Base-by-base conservation (phyloP, 257 asterid genomes). In the Nicotiana sylvestris region DNA sequence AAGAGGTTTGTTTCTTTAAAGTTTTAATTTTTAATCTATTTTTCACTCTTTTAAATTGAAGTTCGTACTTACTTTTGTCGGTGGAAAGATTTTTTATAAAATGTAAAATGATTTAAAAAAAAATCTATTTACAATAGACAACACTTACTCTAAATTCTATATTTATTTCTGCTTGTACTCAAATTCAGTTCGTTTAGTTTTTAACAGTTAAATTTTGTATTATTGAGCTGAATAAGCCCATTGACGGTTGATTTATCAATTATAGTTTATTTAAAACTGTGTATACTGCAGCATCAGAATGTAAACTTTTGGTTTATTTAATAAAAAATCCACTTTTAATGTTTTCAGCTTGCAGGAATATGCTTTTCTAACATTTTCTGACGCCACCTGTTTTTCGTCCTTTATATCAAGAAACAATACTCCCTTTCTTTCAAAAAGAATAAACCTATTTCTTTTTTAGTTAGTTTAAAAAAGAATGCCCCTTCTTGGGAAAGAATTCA, bases 1-100 rank as follows among this genome's bases (percentile, higher is more conserved):
- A 49, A 77, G 81, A 84, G 94, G 99, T 95, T 65, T 76, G 90
- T 76, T 29, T 65, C 4, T 33, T 0, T 49, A 25, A 46, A 74
- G 80, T 29, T n/a, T 25, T 27, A 3, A 6, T 72, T 72, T 9
- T 49, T 17, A 9, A 25, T 43, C 2, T 8, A 39, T 6, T 21
- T 57, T 57, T 57, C 39, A 9, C 51, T 43, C 51, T 51, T 12
- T 8, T 69, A 13, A 53, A 53, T 43, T 53, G 18, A 53, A 53
- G 18, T 53, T 53, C 15, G 6, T 53, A 53, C 58, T 11, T 21
- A n/a, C 18, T 35, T 56, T 66, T 37, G 49, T 6, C 30, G 51
- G 12, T 9, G 35, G 29, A 11, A 12, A 53, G 58, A 53, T 13
- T 11, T 53, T 53, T 13, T 0, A 13, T 3, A 13, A 53, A 53